phyloP scores from a whole-genome alignment of 495 filamentous ascomycete genomes.

The Eremomyces bilateralis region DNA sequence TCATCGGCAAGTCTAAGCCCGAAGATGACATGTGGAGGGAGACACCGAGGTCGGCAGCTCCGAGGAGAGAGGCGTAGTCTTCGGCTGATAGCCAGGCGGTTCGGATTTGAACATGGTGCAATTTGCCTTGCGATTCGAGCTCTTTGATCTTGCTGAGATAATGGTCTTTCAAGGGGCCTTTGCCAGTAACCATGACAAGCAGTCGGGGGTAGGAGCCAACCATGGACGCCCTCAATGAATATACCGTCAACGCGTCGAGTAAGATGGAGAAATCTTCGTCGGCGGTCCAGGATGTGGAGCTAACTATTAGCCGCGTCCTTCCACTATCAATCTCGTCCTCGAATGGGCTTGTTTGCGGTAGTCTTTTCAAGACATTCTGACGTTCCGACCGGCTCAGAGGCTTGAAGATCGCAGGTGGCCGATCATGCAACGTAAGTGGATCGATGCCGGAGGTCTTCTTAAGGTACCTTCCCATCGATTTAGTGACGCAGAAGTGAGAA shows the following conservation, averaged over 20 bases:
- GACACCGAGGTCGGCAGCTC: conserved; percentile 71
- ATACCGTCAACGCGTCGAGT: conserved; percentile 59
- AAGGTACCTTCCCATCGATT: conserved; percentile 64
- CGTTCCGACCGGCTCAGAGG: conserved; percentile 36
- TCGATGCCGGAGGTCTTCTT: conserved; percentile 35
- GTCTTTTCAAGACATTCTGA: conserved; percentile 31
- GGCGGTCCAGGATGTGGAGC: conserved; percentile 87
- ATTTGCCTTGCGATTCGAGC: conserved; percentile 33
- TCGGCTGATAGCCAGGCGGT: conserved; percentile 65
- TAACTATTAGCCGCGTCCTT: conserved; percentile 47
- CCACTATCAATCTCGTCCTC: conserved; percentile 33
- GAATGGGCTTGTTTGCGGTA: conserved; percentile 35
- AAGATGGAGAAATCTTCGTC: conserved; percentile 89
- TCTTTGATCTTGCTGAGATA: conserved; percentile 43
- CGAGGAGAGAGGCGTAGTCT: conserved; percentile 76
- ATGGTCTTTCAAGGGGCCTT: conserved; percentile 59
- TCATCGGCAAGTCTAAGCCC: conserved; percentile 95
- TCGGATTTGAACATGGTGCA: conserved; percentile 44
- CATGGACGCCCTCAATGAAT: conserved; percentile 29
- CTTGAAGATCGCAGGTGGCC: conserved; percentile 62
- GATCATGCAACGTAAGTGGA: conserved; percentile 56
- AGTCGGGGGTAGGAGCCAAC: conserved; percentile 29
- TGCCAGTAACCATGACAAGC: conserved; percentile 80
- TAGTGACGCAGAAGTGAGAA: conserved; percentile 67
- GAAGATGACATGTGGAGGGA: conserved; percentile 83